phyloP scores from a whole-genome alignment of 139 green algal genomes.

The Chlamydomonas sphaeroides region DNA sequence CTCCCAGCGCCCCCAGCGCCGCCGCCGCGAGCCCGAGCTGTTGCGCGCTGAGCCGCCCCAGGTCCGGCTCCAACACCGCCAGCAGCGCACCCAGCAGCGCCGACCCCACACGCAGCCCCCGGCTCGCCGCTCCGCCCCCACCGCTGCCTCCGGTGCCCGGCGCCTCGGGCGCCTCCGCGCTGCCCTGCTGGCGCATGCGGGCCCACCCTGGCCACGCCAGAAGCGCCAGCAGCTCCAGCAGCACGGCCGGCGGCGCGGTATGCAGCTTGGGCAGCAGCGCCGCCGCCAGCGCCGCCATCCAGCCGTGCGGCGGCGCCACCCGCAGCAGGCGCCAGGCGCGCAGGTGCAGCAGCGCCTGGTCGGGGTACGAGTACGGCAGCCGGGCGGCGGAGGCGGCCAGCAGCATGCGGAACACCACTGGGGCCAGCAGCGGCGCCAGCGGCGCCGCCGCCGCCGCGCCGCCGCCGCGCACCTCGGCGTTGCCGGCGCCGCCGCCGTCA shows the following conservation, averaged over 20 bases:
- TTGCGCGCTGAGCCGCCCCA: background rate
- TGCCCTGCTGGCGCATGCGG: background rate
- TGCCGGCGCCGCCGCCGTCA: background rate
- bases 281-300: background rate
- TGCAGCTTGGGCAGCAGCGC: background rate
- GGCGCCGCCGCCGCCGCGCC: background rate
- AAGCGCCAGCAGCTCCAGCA: slow-evolving; percentile 17
- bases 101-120: background rate
- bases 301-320: background rate
- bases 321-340: slow-evolving; percentile 29
- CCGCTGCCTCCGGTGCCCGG: background rate
- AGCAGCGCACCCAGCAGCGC: background rate
- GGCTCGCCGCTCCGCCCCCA: background rate
- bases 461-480: too few species aligned
- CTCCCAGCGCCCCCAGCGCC: slow-evolving; percentile 1
- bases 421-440: background rate
- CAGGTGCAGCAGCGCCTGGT: slow-evolving; percentile 25
- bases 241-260: background rate
- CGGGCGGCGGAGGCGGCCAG: background rate
- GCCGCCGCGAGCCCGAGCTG: background rate
- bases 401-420: background rate
- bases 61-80: background rate
- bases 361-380: slow-evolving; percentile 21
- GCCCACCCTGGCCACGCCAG: slow-evolving; percentile 21
- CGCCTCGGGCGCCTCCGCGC: background rate